Conservation (phyloP, 2,329 filamentous ascomycete genomes). For the Tolypocladium paradoxum region DNA sequence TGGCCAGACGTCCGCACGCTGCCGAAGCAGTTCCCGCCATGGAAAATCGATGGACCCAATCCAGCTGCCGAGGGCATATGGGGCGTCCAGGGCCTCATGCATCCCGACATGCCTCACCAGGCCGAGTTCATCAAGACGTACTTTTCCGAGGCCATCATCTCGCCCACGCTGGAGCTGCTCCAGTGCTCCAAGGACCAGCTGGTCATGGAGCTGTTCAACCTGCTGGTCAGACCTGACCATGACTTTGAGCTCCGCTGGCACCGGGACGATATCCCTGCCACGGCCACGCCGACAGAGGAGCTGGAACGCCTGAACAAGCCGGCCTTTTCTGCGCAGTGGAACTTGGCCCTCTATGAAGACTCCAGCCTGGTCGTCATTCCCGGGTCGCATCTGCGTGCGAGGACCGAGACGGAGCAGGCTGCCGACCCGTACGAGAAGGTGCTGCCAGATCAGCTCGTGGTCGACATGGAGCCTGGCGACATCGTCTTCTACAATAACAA, state of each 20-base stretch:
- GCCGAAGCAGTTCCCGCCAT: constrained; percentile 85
- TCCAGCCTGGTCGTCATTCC: constrained; percentile 65
- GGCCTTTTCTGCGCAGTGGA: constrained; percentile 76
- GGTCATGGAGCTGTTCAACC: constrained; percentile 84
- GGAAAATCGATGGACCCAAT: constrained; percentile 39
- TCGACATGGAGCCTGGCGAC: constrained; percentile 62
- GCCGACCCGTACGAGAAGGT: constrained; percentile 54
- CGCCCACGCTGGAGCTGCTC: constrained; percentile 55
- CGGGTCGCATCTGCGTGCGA: constrained; percentile 59
- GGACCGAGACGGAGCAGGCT: constrained; percentile 57
- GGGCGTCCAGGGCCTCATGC: constrained; percentile 79
- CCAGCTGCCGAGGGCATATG: constrained; percentile 57
- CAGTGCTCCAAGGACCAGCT: constrained; percentile 47
- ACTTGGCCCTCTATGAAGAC: constrained; percentile 70
- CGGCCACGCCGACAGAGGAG: constrained; percentile 57
- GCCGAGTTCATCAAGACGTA: constrained; percentile 57
- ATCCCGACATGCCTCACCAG: constrained; percentile 56
- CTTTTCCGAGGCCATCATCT: constrained; percentile 56
- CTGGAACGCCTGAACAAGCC: constrained; percentile 44
- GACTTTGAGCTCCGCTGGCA: constrained; percentile 78
- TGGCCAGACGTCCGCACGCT: constrained; percentile 80
- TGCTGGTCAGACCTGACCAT: constrained; percentile 62
- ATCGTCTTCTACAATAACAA: constrained; percentile 87
- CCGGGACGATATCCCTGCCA: constrained; percentile 67
- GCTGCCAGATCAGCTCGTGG: constrained; percentile 54